Base-by-base conservation (phyloP, 768 basidiomycete genomes). In the Termitomyces sp. region DNA sequence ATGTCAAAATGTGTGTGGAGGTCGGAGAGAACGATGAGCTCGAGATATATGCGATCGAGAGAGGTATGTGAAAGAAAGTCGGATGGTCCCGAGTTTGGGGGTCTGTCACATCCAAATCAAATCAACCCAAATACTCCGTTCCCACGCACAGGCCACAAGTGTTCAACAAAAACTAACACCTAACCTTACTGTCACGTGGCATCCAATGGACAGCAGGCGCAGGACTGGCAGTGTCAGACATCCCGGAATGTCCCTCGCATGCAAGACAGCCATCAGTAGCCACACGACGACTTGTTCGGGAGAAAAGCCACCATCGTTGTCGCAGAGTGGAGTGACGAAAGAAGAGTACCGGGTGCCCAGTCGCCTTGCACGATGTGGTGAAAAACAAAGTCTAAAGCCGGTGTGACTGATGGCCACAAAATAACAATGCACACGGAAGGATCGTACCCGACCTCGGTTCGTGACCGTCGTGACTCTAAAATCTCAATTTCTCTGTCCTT, bases 31-130 rank as follows among this genome's bases (percentile, higher is more conserved):
- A 69, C 67, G 70, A 71, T 65, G 72, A 67, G 71, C 64, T 66
- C 63, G 65, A 67, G 72, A 65, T 63, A 71, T 69, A 71, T 69
- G 69, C 72, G 75, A 75, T 74, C 75, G 74, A 75, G 74, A 74
- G 74, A 71, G 74, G 74, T 76, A 75, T 77, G 75, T 76, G 76
- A 76, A 75, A 73, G 72, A 72, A 74, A 75, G 71, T 71, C 71
- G 73, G 73, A 71, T 74, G 74, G 73, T 71, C 72, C 75, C 75
- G 74, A 75, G 70, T 70, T 72, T 70, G 69, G 70, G 61, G 53
- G 58, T 59, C 58, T 72, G 73, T 74, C 76, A 76, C 72, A 76
- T 72, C 70, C 70, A 76, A 74, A 75, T 72, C 72, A 70, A 71
- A 74, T 74, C 72, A 72, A 71, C 67, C 65, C 70, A 68, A 67